Percentiles rank a stretch among this genome's conserved stretches.
These are phyloP conservation scores for Didymella pinodella DNA, from an alignment of 2,329 filamentous ascomycete genomes.

Conservation along the genomic window DNA sequence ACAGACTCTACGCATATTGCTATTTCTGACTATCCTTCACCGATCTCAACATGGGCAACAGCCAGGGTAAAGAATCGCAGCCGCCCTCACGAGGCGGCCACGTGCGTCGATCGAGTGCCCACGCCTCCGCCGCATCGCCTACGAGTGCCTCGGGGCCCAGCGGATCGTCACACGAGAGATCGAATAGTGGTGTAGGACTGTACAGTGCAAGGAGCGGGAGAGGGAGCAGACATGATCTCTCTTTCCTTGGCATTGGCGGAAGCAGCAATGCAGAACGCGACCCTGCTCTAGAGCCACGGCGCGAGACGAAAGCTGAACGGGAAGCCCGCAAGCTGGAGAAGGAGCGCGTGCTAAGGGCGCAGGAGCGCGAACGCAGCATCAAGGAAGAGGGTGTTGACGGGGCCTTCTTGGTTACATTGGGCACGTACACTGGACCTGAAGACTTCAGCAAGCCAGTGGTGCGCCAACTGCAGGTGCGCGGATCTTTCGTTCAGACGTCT, in stretches of 20 bases:
- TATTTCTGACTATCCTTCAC: constrained; percentile 14
- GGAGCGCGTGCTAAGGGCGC: constrained; percentile 76
- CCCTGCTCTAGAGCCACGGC: constrained; percentile 65
- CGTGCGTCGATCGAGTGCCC: constrained; percentile 44
- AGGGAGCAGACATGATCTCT: constrained; percentile 65
- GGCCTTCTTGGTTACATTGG: constrained; percentile 91
- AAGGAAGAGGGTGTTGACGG: constrained; percentile 93
- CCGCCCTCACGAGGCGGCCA: constrained; percentile 49
- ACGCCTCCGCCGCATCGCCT: constrained; percentile 44
- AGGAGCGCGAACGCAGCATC: constrained; percentile 90
- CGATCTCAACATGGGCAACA: constrained; percentile 55
- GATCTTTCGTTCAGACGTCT: constrained; percentile 18
- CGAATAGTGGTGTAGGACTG: constrained; percentile 42
- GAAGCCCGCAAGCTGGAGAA: constrained; percentile 86
- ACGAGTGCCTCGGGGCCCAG: constrained; percentile 31
- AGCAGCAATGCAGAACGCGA: constrained; percentile 60
- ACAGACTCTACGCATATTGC: constrained; percentile 11
- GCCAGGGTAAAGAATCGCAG: constrained; percentile 57
- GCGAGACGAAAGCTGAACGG: constrained; percentile 89
- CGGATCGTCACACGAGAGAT: constrained; percentile 40
- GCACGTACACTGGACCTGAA: constrained; percentile 89
- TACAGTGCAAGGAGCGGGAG: constrained; percentile 60
- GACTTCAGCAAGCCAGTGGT: constrained; percentile 92
- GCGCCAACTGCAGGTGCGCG: constrained; percentile 83
- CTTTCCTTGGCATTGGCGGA: constrained; percentile 64